Evolutionary conservation across 495 filamentous ascomycete genomes (phyloP).

Genomic region (Viridothelium virens): DNA sequence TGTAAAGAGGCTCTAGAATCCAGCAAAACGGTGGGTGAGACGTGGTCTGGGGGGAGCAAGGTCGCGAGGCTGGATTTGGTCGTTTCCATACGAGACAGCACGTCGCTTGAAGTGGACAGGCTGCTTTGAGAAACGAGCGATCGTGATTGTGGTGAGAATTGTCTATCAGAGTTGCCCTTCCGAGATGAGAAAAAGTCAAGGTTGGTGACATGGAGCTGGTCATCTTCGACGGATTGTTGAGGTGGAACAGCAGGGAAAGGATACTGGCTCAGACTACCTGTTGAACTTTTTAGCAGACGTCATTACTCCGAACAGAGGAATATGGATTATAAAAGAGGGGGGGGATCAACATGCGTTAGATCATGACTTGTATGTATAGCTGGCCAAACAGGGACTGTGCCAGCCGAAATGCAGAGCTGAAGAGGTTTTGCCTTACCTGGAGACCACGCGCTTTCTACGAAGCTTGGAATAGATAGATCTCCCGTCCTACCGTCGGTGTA

Average conservation of each 20-base stretch:
- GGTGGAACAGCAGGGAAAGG: neutral
- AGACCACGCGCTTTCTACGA: neutral
- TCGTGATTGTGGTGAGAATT: neutral
- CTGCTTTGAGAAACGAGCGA: neutral
- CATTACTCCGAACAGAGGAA: neutral
- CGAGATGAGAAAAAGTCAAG: neutral
- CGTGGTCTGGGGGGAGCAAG: neutral
- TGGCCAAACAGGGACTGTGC: neutral
- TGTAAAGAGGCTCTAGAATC: neutral
- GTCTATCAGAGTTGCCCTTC: neutral
- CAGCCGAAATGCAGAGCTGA: neutral
- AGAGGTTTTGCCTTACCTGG: neutral
- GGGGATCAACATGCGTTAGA: neutral
- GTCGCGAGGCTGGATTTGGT: neutral
- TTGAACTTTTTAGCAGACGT: neutral
- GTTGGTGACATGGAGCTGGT: neutral
- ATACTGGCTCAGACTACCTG: neutral
- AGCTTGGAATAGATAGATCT: neutral
- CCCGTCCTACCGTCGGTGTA: neutral
- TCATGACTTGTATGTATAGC: neutral
- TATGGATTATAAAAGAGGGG: neutral
- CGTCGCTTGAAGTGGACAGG: neutral
- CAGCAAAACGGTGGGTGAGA: neutral
- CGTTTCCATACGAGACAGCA: neutral
- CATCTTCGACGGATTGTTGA: neutral